Evolutionary conservation across 176 grass and related monocot genomes (phyloP), one percentile per base, ranked within the genome.

Genomic region (Poa annua): DNA sequence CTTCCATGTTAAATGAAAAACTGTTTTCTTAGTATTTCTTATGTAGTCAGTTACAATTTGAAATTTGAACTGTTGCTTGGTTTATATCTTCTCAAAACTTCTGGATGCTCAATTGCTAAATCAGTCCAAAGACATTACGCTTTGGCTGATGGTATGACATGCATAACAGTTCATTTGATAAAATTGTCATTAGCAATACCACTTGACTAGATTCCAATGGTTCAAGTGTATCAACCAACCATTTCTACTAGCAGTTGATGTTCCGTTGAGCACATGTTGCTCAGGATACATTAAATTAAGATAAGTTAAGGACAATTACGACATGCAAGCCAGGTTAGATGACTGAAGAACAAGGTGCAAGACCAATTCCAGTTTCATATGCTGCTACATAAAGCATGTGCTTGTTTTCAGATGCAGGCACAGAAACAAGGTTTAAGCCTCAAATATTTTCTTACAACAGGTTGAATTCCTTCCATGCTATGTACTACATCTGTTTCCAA

Each of bases 271-370:
- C n/a, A 16, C 41, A 24, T 6, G 45, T 5, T 71, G 11, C 39
- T 71, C 39, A 71, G 39, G 39, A 71, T 45, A 71, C 67, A 25
- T 1, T 45, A 3, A 71, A 47, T 13, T 44, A 48, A 72, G 22
- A 49, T 47, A 26, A 15, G 7, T 6, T 49, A 72, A 16, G 69
- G 69, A 8, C 22, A 72, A 3, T 24, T 9, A 29, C 69, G 42
- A 13, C 36, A 8, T 68, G 38, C 34, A 5, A 39, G 35, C 11
- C 17, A 39, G 9, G 9, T 69, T 3, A 41, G 36, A 41, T 69
- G 21, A 21, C 19, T 41, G 66, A 69, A 69, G 66, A 47, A 22
- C 42, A 71, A n/a, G 19, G 65, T n/a, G 66, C 66, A 65, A 71
- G 67, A 45, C 67, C 67, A 24, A 11, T n/a, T 44, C 44, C 38